Evolutionary conservation across 1,284 basidiomycete genomes (phyloP).

Genomic region (Thecaphora thlaspeos): DNA sequence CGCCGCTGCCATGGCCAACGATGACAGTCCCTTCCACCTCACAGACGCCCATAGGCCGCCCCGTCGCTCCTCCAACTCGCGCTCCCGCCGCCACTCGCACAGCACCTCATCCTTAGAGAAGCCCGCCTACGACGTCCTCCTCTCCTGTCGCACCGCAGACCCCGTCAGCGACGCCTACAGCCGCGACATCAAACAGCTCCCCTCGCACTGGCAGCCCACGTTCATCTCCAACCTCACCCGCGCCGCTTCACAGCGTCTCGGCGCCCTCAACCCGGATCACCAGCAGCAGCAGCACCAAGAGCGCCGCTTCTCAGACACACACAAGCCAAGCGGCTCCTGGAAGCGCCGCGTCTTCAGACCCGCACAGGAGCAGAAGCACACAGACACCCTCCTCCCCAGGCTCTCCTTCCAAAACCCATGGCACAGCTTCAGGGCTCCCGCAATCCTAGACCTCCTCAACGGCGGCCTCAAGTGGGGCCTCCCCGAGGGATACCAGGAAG

Average conservation of each 20-base stretch:
- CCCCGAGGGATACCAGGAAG: constrained; percentile 40
- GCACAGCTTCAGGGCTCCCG: constrained; percentile 36
- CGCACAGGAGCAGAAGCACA: constrained; percentile 1
- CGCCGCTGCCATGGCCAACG: too few species aligned
- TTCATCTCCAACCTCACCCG: constrained; percentile 15
- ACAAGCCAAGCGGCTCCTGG: constrained; percentile 1
- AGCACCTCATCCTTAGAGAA: constrained; percentile 7
- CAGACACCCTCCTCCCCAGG: constrained; percentile 16
- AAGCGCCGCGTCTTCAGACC: neutral
- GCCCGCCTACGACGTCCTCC: constrained; percentile 13
- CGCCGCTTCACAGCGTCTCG: constrained; percentile 12
- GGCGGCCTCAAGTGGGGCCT: constrained; percentile 47
- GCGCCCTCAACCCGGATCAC: neutral
- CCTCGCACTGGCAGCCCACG: constrained; percentile 24
- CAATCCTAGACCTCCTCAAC: constrained; percentile 18
- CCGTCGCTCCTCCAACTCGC: too few species aligned
- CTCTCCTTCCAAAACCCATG: constrained; percentile 42
- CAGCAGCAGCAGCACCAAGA: constrained; percentile 1
- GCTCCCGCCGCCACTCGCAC: too few species aligned
- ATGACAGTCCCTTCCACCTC: too few species aligned
- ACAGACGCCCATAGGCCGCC: too few species aligned
- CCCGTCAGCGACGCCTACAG: constrained; percentile 16
- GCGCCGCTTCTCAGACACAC: neutral
- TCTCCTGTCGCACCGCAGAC: constrained; percentile 12
- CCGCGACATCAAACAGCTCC: constrained; percentile 11